Evolutionary conservation across 2,329 filamentous ascomycete species (phyloP).

Genomic region (Dactylellina parvicollis): DNA sequence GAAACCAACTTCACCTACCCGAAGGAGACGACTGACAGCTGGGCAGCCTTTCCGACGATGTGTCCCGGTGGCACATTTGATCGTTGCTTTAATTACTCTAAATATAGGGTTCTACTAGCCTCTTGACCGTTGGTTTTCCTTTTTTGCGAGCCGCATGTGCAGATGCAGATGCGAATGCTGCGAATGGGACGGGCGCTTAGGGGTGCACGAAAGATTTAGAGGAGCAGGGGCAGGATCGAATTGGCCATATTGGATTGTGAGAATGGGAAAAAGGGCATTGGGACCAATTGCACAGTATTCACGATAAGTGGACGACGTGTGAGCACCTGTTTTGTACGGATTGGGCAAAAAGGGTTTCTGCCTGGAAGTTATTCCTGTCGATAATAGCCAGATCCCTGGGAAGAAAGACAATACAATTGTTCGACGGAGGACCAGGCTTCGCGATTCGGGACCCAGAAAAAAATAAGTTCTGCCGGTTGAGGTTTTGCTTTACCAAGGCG

Average conservation of each 20-base stretch:
- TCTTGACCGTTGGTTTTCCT: not conserved
- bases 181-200: constrained; percentile 29
- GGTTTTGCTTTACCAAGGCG: not conserved
- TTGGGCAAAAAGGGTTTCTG: constrained; percentile 13
- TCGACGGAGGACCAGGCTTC: too few species aligned
- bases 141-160: constrained; percentile 27
- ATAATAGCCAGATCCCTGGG: not conserved
- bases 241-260: too few species aligned
- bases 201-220: not conserved
- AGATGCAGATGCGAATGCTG: constrained; percentile 8
- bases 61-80: too few species aligned
- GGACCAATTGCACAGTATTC: too few species aligned
- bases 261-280: not conserved
- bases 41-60: too few species aligned
- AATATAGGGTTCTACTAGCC: constrained; percentile 19
- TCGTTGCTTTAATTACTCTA: not conserved
- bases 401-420: constrained; percentile 7
- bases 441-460: too few species aligned
- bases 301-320: too few species aligned
- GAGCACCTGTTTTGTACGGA: not conserved
- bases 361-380: not conserved
- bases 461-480: too few species aligned
- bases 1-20: not conserved
- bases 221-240: not conserved
- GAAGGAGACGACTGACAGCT: not conserved